These are phyloP conservation scores for Trichocladium antarcticum DNA, from an alignment of 495 filamentous ascomycete species.

Conservation along the genomic window DNA sequence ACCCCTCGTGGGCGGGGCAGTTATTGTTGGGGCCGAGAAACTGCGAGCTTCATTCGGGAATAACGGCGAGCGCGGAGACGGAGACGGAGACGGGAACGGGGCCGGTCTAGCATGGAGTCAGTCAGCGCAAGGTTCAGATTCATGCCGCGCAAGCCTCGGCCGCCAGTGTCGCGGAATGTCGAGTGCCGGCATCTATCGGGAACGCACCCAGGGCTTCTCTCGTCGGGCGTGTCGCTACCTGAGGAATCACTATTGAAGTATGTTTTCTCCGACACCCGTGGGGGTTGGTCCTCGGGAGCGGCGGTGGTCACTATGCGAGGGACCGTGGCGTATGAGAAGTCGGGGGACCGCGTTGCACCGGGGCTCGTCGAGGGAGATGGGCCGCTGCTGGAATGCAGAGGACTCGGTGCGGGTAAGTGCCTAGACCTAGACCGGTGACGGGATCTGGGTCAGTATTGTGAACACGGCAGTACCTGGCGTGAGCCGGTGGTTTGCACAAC, in stretches of 20 bases:
- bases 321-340: conserved; percentile 26
- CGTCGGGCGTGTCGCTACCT: conserved; percentile 23
- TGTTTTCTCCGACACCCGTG: conserved; percentile 19
- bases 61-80: conserved; percentile 18
- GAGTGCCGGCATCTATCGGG: conserved; percentile 7
- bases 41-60: conserved; percentile 36
- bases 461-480: conserved; percentile 24
- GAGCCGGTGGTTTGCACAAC: conserved; percentile 6
- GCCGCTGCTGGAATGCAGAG: conserved; percentile 27
- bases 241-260: conserved; percentile 32
- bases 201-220: conserved; percentile 28
- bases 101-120: conserved; percentile 23
- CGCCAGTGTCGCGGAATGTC: background rate
- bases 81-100: conserved; percentile 19
- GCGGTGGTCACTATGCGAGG: conserved; percentile 30
- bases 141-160: background rate
- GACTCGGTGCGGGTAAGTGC: conserved; percentile 33
- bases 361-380: conserved; percentile 34
- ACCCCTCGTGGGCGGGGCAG: conserved; percentile 30
- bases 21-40: conserved; percentile 28
- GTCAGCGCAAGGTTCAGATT: conserved; percentile 16
- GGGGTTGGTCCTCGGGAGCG: conserved; percentile 19
- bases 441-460: conserved; percentile 28
- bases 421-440: conserved; percentile 26
- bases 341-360: conserved; percentile 30